Base-by-base conservation (phyloP, 2,329 filamentous ascomycete species). In the Zasmidium citrigriseum region DNA sequence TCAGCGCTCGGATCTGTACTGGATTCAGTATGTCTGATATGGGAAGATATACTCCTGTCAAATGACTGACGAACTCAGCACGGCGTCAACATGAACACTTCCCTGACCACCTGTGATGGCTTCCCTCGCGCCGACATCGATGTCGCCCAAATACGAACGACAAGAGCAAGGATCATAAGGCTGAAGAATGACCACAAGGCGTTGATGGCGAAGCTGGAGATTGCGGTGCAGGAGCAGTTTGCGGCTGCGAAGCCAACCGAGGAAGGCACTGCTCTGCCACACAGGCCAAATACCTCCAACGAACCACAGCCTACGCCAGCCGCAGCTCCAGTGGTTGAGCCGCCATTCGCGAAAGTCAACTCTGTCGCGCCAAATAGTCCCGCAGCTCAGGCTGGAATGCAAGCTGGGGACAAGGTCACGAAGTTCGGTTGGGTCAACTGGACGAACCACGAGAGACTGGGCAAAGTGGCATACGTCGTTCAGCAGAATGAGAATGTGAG, bases 71-170 rank as follows among this genome's bases (percentile, higher is more conserved):
- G 41, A 45, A 25, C n/a, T 64, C 34, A 97, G 93, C 93, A 98
- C 80, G 87, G 89, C 46, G 93, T 96, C 54, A 88, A 89, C 69
- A 99, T 99, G 95, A 88, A 89, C 68, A 97, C 95, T 7, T 82
- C 86, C 58, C 84, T 99, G 41, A 86, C 91, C 22, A 97, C 93
- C 14, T 85, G 87, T 61, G 95, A 98, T 76, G 95, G 95, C 49
- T 99, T 91, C 73, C 95, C 95, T 27, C 86, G 95, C 72, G 88
- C 90, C 68, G 95, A 99, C 75, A 88, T 99, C 64, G 95, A 99
- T 74, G 89, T 99, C 62, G 89, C 95, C 23, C 93, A 97, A 77
- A 95, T 99, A 72, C 90, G 95, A 61, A 96, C 91, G n/a, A 96
- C 93, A 38, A 84, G 95, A 75, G 85, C 93, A 24, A 87, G 90